phyloP scores from a whole-genome alignment of 768 basidiomycete genomes.

The Lyophyllum shimeji region DNA sequence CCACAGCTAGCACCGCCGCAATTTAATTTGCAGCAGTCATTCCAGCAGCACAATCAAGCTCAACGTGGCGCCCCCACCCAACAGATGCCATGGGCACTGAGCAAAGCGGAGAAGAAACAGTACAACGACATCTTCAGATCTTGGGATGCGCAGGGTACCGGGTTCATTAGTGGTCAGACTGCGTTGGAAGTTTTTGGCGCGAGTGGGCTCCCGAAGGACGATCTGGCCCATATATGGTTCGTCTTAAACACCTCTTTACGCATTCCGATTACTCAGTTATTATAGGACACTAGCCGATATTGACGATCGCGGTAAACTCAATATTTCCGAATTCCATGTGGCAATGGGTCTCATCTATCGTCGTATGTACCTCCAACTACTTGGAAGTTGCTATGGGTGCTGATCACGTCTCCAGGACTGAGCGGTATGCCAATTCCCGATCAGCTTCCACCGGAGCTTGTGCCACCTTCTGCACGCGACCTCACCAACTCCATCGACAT shows the following conservation, averaged over 20 bases:
- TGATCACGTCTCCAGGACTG: conserved; percentile 54
- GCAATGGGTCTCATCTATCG: conserved; percentile 99
- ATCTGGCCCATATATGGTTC: conserved; percentile 92
- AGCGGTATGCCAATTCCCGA: conserved; percentile 93
- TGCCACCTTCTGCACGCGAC: conserved; percentile 89
- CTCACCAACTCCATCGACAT: conserved; percentile 89
- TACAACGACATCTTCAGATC: conserved; percentile 96
- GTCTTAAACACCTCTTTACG: conserved; percentile 22
- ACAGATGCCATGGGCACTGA: conserved; percentile 83
- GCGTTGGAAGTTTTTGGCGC: conserved; percentile 94
- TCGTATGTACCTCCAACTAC: conserved; percentile 51
- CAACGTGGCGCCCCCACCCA: conserved; percentile 64
- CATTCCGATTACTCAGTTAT: conserved; percentile 2
- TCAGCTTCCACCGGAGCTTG: conserved; percentile 81
- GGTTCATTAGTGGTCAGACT: conserved; percentile 83
- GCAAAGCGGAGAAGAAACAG: conserved; percentile 90
- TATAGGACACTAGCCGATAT: conserved; percentile 87
- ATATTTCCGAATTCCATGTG: conserved; percentile 94
- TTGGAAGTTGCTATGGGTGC: neutral
- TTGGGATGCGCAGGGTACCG: conserved; percentile 83
- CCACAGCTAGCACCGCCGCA: conserved; percentile 72
- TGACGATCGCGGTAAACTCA: conserved; percentile 93
- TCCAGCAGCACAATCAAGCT: conserved; percentile 84
- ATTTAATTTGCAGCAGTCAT: conserved; percentile 75
- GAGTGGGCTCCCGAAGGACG: conserved; percentile 85